These are phyloP conservation scores for Wickerhamiella cacticola DNA, from an alignment of 805 yeast genomes.

Conservation along the genomic window DNA sequence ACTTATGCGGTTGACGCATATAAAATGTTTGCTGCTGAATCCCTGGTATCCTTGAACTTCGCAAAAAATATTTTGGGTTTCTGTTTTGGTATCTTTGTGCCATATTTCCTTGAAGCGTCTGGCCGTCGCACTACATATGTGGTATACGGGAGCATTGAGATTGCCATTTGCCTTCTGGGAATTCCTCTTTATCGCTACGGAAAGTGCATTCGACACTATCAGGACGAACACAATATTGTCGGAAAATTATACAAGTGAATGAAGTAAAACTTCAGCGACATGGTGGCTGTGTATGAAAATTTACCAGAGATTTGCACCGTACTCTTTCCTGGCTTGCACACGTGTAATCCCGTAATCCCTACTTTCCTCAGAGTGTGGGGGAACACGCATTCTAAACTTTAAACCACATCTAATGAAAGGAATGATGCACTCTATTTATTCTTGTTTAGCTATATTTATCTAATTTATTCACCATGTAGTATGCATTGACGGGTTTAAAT, in stretches of 20 bases:
- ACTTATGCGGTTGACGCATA: conserved; percentile 49
- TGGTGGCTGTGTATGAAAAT: too few species aligned
- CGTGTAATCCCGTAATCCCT: too few species aligned
- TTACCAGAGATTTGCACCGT: too few species aligned
- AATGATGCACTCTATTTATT: too few species aligned
- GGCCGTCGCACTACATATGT: conserved; percentile 40
- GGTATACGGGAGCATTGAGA: conserved; percentile 42
- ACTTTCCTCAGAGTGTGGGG: too few species aligned
- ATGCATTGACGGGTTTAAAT: too few species aligned
- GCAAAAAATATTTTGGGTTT: conserved; percentile 46
- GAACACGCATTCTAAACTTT: too few species aligned
- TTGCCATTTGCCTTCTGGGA: conserved; percentile 37
- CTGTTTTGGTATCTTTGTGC: conserved; percentile 45
- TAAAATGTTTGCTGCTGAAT: conserved; percentile 45
- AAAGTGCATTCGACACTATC: conserved; percentile 39
- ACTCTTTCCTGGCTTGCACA: too few species aligned
- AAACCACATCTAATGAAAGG: too few species aligned
- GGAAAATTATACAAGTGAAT: conserved; percentile 28
- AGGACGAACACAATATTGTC: conserved; percentile 38
- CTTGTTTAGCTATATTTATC: too few species aligned
- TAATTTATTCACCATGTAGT: too few species aligned
- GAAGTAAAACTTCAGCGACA: too few species aligned
- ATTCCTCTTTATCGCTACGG: conserved; percentile 46
- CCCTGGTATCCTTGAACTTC: conserved; percentile 45
- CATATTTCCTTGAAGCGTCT: conserved; percentile 32